Percentiles rank a stretch among this genome's conserved stretches.
These are phyloP conservation scores for Cercospora sp. DNA, from an alignment of 2,329 filamentous ascomycete species.

Conservation along the genomic window DNA sequence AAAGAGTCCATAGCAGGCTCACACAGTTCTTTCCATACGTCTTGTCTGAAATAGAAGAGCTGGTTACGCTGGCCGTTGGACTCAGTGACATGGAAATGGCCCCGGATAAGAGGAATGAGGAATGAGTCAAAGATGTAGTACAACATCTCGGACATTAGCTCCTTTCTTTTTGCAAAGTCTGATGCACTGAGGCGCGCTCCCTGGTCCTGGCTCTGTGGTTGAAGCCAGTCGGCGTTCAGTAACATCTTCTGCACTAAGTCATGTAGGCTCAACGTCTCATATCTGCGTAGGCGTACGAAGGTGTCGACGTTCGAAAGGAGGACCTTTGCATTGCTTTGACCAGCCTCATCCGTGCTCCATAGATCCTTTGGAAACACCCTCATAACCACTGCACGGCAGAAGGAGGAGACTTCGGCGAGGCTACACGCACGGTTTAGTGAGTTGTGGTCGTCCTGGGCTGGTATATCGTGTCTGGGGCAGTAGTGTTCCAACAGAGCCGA, in stretches of 20 bases:
- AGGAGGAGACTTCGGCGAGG: conserved; percentile 71
- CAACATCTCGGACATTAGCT: conserved; percentile 80
- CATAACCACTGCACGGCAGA: conserved; percentile 74
- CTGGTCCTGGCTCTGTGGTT: conserved; percentile 50
- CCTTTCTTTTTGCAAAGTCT: conserved; percentile 72
- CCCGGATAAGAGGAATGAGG: conserved; percentile 79
- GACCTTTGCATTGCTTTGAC: conserved; percentile 59
- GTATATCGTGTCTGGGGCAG: conserved; percentile 59
- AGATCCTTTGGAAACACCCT: conserved; percentile 73
- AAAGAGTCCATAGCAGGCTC: conserved; percentile 70
- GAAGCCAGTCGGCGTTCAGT: conserved; percentile 63
- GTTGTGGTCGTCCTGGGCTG: background rate
- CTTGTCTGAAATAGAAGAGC: conserved; percentile 92
- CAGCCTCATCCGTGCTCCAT: conserved; percentile 64
- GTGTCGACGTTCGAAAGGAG: conserved; percentile 70
- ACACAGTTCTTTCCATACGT: conserved; percentile 78
- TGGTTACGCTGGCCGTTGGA: conserved; percentile 76
- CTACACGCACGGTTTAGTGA: conserved; percentile 71
- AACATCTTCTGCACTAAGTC: conserved; percentile 74
- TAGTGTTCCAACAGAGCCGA: conserved; percentile 75
- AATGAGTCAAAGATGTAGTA: conserved; percentile 94
- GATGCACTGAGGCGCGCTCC: conserved; percentile 64
- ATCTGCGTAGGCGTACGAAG: conserved; percentile 76
- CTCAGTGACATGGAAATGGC: conserved; percentile 93
- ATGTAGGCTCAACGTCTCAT: conserved; percentile 78